Evolutionary conservation across 2,329 filamentous ascomycete species (phyloP).

Genomic region (Chaetomiaceae sp.): DNA sequence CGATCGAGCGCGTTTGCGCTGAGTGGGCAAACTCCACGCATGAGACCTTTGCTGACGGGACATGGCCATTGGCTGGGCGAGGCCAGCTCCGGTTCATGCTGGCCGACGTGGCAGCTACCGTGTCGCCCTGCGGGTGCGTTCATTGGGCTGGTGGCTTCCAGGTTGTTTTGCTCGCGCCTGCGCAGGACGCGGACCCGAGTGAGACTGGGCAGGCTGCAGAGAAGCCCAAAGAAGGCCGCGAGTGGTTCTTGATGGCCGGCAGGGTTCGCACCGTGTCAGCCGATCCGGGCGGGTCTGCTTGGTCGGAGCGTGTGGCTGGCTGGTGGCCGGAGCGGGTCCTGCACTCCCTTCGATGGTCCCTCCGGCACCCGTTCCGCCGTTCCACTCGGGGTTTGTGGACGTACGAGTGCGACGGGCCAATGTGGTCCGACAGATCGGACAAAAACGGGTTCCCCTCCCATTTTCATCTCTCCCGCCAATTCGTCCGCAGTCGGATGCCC

Average conservation of each 20-base stretch:
- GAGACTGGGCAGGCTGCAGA: slow-evolving; percentile 8
- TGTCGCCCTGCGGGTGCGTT: slow-evolving; percentile 5
- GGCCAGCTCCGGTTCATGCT: slow-evolving; percentile 12
- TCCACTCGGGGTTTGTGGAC: neutral
- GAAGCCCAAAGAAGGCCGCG: slow-evolving; percentile 20
- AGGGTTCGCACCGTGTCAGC: neutral
- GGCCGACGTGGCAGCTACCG: slow-evolving; percentile 20
- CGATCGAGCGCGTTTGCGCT: neutral
- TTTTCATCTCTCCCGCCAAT: neutral
- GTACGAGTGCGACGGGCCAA: neutral
- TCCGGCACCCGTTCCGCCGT: slow-evolving; percentile 7
- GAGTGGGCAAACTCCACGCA: slow-evolving; percentile 2
- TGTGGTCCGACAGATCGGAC: neutral
- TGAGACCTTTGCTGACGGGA: neutral
- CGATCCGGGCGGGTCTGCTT: slow-evolving; percentile 3
- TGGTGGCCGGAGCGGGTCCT: neutral
- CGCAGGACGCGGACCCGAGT: too few relatives aligned
- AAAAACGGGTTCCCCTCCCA: slow-evolving; percentile 1
- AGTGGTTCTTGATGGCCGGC: neutral
- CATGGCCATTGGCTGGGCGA: slow-evolving; percentile 7
- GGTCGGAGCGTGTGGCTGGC: neutral
- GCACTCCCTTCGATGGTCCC: neutral
- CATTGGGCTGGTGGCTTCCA: neutral
- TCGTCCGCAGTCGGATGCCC: slow-evolving; percentile 8
- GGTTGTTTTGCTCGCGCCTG: neutral